Evolutionary conservation across 2,329 filamentous ascomycete species (phyloP), one percentile per base, ranked within the genome.

Genomic region (Neospermospora avenae): DNA sequence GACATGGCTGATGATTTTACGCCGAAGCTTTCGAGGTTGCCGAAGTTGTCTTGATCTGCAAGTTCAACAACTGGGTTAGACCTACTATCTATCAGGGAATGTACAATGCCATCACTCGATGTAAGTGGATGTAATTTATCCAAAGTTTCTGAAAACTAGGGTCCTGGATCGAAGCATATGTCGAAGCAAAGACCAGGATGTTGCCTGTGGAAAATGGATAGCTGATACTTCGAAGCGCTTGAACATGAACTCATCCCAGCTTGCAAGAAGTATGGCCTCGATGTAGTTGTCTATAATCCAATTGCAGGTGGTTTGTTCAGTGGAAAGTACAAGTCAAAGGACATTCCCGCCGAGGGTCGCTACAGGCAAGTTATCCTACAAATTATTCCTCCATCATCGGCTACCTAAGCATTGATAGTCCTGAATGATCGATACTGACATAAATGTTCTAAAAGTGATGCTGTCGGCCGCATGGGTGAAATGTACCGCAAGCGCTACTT

Each of bases 61-160:
- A 55, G 24, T 63, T 61, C 42, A 65, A 65, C 39, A 61, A 61
- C 7, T 65, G 63, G 63, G 63, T 65, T 18, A 41, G 87, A 41
- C 91, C 91, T 0, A 91, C 88, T 0, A 85, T 96, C 58, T 96
- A 91, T 75, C 91, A 95, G 75, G 92, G 82, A 68, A 93, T 96
- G 89, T 93, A 93, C 76, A 93, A 93, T 74, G 84, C 83, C 59
- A 89, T 93, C 66, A 90, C 86, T 22, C 84, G 91, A 55, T 84
- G 28, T 31, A 31, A 31, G 28, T 31, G 28, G 11, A 31, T 31
- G 6, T 31, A 10, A 31, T 10, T 31, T 10, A 31, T 31, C 28
- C 1, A 10, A 31, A 31, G 28, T 31, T 31, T 31, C 28, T 10
- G 5, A 0, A 31, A 31, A 10, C 28, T 10, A 31, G 28, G 28